These are phyloP conservation scores for Xylariales sp. DNA, from an alignment of 2,329 filamentous ascomycete species.

Conservation along the genomic window DNA sequence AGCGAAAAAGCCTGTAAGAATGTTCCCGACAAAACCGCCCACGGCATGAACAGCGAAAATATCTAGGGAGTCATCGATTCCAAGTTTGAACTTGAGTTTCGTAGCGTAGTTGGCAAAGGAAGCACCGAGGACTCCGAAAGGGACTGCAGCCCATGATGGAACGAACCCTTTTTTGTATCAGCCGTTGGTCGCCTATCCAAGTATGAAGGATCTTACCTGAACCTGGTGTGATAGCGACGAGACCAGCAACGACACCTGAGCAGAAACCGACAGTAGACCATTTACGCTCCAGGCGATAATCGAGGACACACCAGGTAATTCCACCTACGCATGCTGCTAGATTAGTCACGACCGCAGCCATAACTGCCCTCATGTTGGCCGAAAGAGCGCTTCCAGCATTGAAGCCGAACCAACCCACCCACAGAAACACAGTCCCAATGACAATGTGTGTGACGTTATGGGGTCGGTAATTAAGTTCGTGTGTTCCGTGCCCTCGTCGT, in stretches of 20 bases:
- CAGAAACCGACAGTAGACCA: conserved; percentile 96
- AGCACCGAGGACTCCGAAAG: conserved; percentile 82
- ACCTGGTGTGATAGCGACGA: conserved; percentile 89
- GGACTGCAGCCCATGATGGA: conserved; percentile 83
- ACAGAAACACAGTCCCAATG: conserved; percentile 91
- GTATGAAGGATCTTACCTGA: conserved; percentile 65
- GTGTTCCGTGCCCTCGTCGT: conserved; percentile 83
- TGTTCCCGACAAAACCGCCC: conserved; percentile 82
- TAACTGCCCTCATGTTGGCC: conserved; percentile 85
- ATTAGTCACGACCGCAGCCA: conserved; percentile 89
- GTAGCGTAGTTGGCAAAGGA: conserved; percentile 88
- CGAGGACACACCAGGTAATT: conserved; percentile 88
- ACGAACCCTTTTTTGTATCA: conserved; percentile 67
- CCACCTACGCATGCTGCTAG: conserved; percentile 85
- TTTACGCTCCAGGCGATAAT: conserved; percentile 89
- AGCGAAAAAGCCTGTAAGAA: conserved; percentile 84
- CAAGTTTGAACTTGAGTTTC: conserved; percentile 86
- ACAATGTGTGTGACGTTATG: conserved; percentile 95
- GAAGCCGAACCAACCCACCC: conserved; percentile 97
- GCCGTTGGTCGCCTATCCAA: neutral
- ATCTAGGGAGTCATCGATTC: conserved; percentile 86
- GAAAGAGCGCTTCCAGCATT: conserved; percentile 86
- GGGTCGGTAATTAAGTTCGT: conserved; percentile 89
- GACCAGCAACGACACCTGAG: conserved; percentile 86
- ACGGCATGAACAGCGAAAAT: conserved; percentile 88